Base-by-base conservation (phyloP, 106 monocot species). In the Hemerocallis citrina region DNA sequence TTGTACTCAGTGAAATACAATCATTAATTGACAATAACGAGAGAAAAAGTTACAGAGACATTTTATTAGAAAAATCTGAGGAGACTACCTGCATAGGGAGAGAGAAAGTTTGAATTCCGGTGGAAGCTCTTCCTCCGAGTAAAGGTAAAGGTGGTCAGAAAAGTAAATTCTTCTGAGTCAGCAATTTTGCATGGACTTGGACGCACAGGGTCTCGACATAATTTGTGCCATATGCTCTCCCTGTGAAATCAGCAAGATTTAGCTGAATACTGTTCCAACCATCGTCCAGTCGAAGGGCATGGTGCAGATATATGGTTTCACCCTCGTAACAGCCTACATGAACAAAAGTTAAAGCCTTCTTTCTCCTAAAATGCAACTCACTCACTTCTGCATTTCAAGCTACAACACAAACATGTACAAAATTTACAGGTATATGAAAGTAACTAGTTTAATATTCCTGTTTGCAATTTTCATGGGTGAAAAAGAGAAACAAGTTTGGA, bases 261-360 rank as follows among this genome's bases (percentile, higher is more conserved):
- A 98, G 44, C 71, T 92, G 92, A 54, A 98, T 79, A 41, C 92
- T 92, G 40, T 98, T 98, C 98, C 98, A 98, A 11, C 92, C 98
- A 47, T 98, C 91, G 19, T 98, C 92, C 48, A 92, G 22, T 65
- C 59, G 69, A 92, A 64, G 0, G 98, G 98, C 98, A 98, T 98
- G 40, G 92, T 98, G 75, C 98, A 92, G 25, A 98, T 98, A 64
- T 70, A 98, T 34, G 98, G 98, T 63, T 98, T 98, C 62, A 98
- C 98, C 21, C 98, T 70, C 7, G 92, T 98, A 21, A 92, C 59
- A 59, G 84, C 65, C 95, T 96, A 77, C 35, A 58, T 34, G 17
- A 59, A 36, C 9, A 67, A 24, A 11, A 36, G 39, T 24, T 24
- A 6, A 35, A 29, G 3, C 7, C 5, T 29, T 52, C 7, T 52